Evolutionary conservation across 345 rosid species (phyloP), one percentile per base, ranked within the genome.

Genomic region (Linum tenue): DNA sequence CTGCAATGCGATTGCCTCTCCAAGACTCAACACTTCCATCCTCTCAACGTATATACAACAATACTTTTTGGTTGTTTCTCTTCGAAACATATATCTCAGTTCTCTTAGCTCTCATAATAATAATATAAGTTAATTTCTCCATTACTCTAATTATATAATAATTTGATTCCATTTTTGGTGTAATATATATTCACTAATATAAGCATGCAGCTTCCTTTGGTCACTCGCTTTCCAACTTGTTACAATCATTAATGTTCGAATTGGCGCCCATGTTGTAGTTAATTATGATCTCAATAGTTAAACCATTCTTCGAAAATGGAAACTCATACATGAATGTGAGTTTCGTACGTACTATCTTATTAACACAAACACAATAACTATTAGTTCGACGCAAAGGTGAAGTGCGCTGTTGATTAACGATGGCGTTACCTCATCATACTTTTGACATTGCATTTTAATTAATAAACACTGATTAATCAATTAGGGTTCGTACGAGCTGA

Each of bases 1-100:
- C 84, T 79, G 71, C 85, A 73, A 80, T 43, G 66, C 58, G 72
- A 61, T 75, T 85, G 83, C 78, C 86, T 75, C 73, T 60, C 7
- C 48, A 43, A 55, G 59, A 73, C 81, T 69, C 9, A 0, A 41
- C 44, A 41, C 44, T 8, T 41, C 44, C 44, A 41, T 8, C 44
- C 31, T 22, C 31, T 22, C 31, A 22, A 22, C 31, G 31, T 22
- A 22, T 22, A 22, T 22, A 22, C 74, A 39, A 62, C 76, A 63
- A 14, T 39, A 36, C 44, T 22, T 41, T n/a, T 37, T 59, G 37
- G 58, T 58, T 59, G 56, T 37, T 22, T 41, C 44, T 41, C 44
- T 41, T 41, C 44, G 5, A 4, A 4, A 4, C 44, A 41, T 41
- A 41, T 61, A 51, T 64, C 59, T 70, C 61, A n/a, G 55, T 16